A percentile compares a stretch with the other conserved stretches of the same genome.
These are phyloP conservation scores for Rhodamnia rubescens DNA, from an alignment of 345 rosid genomes.

Conservation along the genomic window DNA sequence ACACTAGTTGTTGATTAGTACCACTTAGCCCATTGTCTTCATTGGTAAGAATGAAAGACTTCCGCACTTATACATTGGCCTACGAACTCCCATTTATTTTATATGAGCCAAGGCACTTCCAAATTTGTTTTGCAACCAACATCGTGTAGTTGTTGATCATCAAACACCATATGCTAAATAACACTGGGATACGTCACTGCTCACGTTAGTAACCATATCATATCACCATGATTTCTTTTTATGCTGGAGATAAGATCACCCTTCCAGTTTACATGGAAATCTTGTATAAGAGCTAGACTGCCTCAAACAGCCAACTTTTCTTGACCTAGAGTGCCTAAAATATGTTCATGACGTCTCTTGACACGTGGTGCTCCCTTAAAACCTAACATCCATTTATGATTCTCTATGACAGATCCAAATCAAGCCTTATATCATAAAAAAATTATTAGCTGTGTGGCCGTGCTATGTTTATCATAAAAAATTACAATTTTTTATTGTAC, in stretches of 20 bases:
- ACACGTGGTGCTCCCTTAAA: background rate
- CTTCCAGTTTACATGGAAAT: background rate
- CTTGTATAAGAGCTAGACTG: background rate
- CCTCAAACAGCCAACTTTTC: background rate
- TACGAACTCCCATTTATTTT: no score
- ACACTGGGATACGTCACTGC: background rate
- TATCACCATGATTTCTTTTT: background rate
- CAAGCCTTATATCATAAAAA: background rate
- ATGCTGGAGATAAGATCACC: background rate
- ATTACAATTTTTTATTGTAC: no score
- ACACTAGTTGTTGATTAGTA: no score
- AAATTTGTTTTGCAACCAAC: no score
- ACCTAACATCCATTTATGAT: background rate
- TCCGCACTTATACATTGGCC: no score
- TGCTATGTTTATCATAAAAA: no score
- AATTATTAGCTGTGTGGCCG: no score
- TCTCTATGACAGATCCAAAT: background rate
- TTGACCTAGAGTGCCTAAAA: background rate
- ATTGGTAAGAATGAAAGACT: no score
- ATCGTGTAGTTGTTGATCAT: background rate
- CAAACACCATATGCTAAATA: background rate
- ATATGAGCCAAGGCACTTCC: no score
- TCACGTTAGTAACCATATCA: background rate
- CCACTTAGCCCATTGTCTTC: no score
- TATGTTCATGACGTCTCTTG: background rate